A percentile compares a stretch with the other conserved stretches of the same genome.
Conservation (phyloP, 176 grass and related monocot species). For the Zizania latifolia region DNA sequence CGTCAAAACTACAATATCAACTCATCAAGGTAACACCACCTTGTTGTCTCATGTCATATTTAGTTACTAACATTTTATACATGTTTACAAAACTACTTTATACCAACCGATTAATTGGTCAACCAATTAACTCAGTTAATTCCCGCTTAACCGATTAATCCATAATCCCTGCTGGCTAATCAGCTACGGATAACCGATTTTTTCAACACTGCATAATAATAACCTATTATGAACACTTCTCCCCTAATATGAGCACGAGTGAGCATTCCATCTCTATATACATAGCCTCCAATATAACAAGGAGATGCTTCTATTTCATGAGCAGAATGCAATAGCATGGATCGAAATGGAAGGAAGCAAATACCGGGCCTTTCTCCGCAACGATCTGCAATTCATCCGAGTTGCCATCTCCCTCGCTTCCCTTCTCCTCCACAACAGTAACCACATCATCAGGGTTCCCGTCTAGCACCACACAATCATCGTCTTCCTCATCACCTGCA, state of each 20-base stretch:
- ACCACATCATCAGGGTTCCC: slow-evolving; percentile 51
- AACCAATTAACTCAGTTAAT: too few relatives aligned
- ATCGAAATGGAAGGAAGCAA: slow-evolving; percentile 26
- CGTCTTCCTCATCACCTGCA: slow-evolving; percentile 38
- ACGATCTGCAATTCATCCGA: slow-evolving; percentile 81
- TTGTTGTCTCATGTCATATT: too few relatives aligned
- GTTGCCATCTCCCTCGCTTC: slow-evolving; percentile 22
- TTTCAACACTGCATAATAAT: too few relatives aligned
- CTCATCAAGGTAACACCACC: too few relatives aligned
- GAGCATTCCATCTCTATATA: slow-evolving; percentile 11
- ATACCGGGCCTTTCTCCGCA: slow-evolving; percentile 81
- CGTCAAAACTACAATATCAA: too few relatives aligned
- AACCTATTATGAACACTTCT: background rate
- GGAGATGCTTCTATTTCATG: background rate
- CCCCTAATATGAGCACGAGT: slow-evolving; percentile 1
- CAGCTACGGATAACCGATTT: too few relatives aligned
- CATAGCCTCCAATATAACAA: slow-evolving; percentile 3
- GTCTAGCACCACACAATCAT: slow-evolving; percentile 76
- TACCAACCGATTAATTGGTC: too few relatives aligned
- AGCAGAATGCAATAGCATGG: background rate
- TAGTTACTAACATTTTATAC: too few relatives aligned
- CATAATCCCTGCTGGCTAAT: too few relatives aligned
- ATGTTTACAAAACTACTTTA: too few relatives aligned
- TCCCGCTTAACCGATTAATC: too few relatives aligned
- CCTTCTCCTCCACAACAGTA: slow-evolving; percentile 16